These are phyloP conservation scores for Coniochaeta prunicola DNA, from an alignment of 2,329 filamentous ascomycete genomes.

Conservation along the genomic window DNA sequence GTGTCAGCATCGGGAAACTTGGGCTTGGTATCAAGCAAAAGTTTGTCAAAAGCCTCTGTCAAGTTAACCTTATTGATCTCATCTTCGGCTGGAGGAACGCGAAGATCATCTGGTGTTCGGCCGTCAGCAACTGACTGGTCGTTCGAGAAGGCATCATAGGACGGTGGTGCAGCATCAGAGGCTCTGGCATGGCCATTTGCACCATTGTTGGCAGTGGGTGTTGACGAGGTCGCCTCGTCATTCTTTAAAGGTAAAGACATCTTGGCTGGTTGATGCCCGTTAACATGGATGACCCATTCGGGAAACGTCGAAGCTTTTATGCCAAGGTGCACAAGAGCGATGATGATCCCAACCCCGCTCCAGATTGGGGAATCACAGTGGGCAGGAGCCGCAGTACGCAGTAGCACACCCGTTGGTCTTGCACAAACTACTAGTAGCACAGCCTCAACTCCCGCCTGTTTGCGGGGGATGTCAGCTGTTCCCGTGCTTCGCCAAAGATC, in stretches of 20 bases:
- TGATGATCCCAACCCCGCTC: background rate
- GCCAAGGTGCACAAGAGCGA: background rate
- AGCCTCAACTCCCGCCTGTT: background rate
- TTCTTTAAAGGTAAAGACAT: background rate
- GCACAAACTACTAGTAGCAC: background rate
- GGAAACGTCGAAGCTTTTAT: background rate
- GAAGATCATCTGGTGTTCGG: background rate
- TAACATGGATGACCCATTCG: background rate
- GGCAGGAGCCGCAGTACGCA: too few species aligned
- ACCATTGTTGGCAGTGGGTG: background rate
- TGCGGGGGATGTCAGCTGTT: background rate
- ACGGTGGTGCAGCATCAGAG: background rate
- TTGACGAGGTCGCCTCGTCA: background rate
- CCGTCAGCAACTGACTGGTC: background rate
- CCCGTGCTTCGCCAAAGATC: background rate
- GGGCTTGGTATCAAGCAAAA: conserved; percentile 7
- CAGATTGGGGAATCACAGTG: background rate
- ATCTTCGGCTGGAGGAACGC: background rate
- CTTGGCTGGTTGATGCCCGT: background rate
- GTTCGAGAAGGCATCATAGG: background rate
- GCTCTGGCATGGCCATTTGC: background rate
- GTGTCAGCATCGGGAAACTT: conserved; percentile 39
- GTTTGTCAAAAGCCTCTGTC: conserved; percentile 14
- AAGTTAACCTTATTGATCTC: conserved; percentile 5
- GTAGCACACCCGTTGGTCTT: too few species aligned